Conservation (phyloP, 148 eudicot species). For the Pouteria glomerata region DNA sequence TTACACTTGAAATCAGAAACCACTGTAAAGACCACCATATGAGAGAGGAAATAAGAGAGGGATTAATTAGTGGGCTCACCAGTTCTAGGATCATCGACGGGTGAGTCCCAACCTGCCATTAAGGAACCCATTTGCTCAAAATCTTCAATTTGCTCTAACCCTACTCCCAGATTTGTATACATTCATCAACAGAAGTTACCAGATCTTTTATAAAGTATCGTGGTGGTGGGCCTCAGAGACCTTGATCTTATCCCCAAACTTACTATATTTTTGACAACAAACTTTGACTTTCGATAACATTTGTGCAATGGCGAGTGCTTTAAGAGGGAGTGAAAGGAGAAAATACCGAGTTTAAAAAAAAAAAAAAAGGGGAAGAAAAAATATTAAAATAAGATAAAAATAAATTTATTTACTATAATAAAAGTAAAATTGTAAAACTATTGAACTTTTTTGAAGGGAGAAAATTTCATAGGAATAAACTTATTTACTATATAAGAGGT, state of each 20-base stretch:
- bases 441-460: too few relatives aligned
- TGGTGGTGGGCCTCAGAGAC: background rate
- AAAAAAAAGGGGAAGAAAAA: background rate
- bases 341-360: background rate
- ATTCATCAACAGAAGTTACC: background rate
- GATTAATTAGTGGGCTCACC: conserved; percentile 26
- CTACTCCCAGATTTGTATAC: background rate
- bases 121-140: conserved; percentile 49
- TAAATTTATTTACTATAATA: too few relatives aligned
- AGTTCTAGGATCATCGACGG: conserved; percentile 35
- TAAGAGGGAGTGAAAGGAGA: too few relatives aligned
- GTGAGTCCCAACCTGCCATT: conserved; percentile 65
- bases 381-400: background rate
- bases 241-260: conserved; percentile 11
- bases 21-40: background rate
- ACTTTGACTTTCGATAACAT: background rate
- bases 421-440: too few relatives aligned
- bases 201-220: background rate
- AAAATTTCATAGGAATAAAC: too few relatives aligned
- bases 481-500: too few relatives aligned
- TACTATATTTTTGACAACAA: background rate
- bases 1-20: background rate
- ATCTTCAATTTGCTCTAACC: background rate
- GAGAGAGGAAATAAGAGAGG: background rate
- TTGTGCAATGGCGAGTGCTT: background rate